These are phyloP conservation scores for Hamamelis virginiana DNA, from an alignment of 164 flowering plant species.

Conservation along the genomic window DNA sequence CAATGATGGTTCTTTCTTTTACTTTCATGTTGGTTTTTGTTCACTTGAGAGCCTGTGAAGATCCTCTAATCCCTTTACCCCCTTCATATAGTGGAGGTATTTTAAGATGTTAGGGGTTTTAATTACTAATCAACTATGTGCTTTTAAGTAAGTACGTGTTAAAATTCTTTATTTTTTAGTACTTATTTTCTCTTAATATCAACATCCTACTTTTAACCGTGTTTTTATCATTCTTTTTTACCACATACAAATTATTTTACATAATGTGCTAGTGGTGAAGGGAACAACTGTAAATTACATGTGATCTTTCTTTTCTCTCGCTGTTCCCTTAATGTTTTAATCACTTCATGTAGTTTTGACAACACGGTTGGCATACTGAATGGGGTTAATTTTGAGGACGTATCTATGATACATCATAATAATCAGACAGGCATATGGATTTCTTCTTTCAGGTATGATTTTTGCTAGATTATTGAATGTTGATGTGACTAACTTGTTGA, in stretches of 20 bases:
- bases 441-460: slow-evolving; percentile 71
- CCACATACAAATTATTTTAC: not conserved
- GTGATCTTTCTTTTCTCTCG: not conserved
- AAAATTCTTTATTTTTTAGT: too few relatives aligned
- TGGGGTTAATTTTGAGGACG: slow-evolving; percentile 58
- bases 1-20: too few relatives aligned
- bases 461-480: not conserved
- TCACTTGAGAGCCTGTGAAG: too few relatives aligned
- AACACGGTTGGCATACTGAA: slow-evolving; percentile 50
- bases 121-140: too few relatives aligned
- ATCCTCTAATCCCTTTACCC: too few relatives aligned
- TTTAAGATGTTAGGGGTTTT: too few relatives aligned
- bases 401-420: slow-evolving; percentile 48
- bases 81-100: too few relatives aligned
- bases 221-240: too few relatives aligned
- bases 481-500: not conserved
- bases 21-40: too few relatives aligned
- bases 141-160: too few relatives aligned
- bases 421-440: slow-evolving; percentile 75
- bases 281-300: not conserved
- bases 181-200: too few relatives aligned
- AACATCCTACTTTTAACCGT: too few relatives aligned
- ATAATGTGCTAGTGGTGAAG: not conserved
- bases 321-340: slow-evolving; percentile 7
- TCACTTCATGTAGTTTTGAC: slow-evolving; percentile 48